Evolutionary conservation across 2,329 filamentous ascomycete species (phyloP), one percentile per base, ranked within the genome.

Genomic region (Scytalidium lignicola): DNA sequence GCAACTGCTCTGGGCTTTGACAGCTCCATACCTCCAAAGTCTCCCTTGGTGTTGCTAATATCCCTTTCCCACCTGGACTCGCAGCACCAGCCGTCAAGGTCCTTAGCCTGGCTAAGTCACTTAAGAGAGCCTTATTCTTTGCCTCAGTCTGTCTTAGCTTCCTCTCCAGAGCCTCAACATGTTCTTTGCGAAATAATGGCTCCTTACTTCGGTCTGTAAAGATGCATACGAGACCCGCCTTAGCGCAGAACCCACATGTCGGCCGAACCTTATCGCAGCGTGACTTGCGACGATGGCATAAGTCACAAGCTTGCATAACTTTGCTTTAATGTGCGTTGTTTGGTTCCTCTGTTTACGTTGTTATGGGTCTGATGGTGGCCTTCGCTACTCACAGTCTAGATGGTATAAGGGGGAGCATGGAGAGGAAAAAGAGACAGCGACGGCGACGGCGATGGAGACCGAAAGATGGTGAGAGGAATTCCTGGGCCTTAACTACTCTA

Each of bases 281-380:
- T 26, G 67, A 67, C 51, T 72, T 73, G 41, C 69, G 57, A 29
- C 64, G 62, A 53, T 72, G 70, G 52, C 70, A 71, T 45, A 67
- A 63, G 40, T 70, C 68, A 56, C 67, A 70, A 10, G 67, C 68
- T 26, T 46, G 39, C 46, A 48, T 51, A 37, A 37, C 5, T 15
- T 8, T 37, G 32, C 32, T 37, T n/a, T 37, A 5, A 17, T 13
- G n/a, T 5, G 32, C 15, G 32, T 37, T 5, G 15, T 37, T 37
- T n/a, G 32, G 10, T 37, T 13, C n/a, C 32, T 26, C 23, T 26
- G 23, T 10, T 6, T 5, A 5, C 6, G 23, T 26, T 26, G 23
- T 10, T 6, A 26, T 26, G 23, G 23, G 23, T 26, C 23, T 10
- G 23, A 5, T 10, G 10, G 23, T 26, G 23, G 10, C 6, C 6